These are phyloP conservation scores for Penicillium aurantiogriseum DNA, from an alignment of 2,329 filamentous ascomycete species.

Conservation along the genomic window DNA sequence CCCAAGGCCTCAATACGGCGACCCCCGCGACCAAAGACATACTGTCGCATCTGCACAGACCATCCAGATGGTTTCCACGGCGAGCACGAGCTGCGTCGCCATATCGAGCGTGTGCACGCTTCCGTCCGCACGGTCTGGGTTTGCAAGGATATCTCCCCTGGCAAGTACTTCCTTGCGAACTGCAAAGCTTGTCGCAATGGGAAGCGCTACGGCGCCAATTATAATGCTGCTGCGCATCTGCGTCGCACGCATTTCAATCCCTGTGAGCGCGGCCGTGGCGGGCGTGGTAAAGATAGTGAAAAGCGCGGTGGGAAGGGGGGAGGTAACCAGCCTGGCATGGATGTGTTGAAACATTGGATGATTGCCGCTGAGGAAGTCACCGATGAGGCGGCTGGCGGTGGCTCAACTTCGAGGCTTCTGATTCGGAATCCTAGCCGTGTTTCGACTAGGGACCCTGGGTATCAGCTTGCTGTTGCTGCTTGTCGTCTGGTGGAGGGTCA, in stretches of 20 bases:
- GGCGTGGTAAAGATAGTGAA: conserved; percentile 58
- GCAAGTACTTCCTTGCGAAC: conserved; percentile 66
- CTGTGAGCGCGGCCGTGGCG: conserved; percentile 54
- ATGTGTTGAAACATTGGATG: conserved; percentile 61
- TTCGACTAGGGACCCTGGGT: conserved; percentile 1
- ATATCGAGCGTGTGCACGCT: conserved; percentile 67
- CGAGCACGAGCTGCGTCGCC: conserved; percentile 75
- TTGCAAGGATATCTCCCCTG: conserved; percentile 58
- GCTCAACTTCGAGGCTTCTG: neutral
- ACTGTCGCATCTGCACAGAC: conserved; percentile 68
- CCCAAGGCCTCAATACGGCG: conserved; percentile 59
- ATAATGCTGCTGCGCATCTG: conserved; percentile 90
- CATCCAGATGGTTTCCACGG: conserved; percentile 79
- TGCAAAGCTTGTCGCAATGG: conserved; percentile 78
- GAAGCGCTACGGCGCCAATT: conserved; percentile 87
- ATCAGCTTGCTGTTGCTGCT: neutral
- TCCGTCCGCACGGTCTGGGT: conserved; percentile 60
- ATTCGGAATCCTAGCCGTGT: neutral
- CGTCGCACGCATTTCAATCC: conserved; percentile 84
- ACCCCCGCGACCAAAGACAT: conserved; percentile 68
- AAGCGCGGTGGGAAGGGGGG: conserved; percentile 62
- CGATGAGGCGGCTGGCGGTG: conserved; percentile 20
- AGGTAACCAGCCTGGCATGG: conserved; percentile 61
- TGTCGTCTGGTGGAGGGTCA: neutral
- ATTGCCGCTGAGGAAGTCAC: conserved; percentile 54